phyloP scores from a whole-genome alignment of 306 rosid genomes.

The Sesbania bispinosa region DNA sequence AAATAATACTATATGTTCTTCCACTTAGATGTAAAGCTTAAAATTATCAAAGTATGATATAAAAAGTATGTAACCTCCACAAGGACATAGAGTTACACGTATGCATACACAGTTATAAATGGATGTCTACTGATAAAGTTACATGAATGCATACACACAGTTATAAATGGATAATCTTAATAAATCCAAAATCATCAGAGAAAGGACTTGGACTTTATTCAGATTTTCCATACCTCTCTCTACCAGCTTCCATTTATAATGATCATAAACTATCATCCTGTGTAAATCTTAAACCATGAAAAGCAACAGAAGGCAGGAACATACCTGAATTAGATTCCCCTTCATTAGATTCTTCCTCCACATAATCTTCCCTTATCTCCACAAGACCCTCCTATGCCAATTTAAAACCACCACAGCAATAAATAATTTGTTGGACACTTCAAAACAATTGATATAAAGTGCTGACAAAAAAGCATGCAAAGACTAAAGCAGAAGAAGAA shows the following conservation, averaged over 20 bases:
- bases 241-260: background rate
- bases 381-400: conserved; percentile 67
- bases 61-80: too few relatives aligned
- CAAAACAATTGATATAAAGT: conserved; percentile 10
- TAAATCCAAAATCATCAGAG: background rate
- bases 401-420: background rate
- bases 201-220: background rate
- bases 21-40: too few relatives aligned
- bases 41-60: too few relatives aligned
- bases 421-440: conserved; percentile 1
- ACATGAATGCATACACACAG: too few relatives aligned
- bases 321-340: conserved; percentile 51
- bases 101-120: too few relatives aligned
- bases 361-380: conserved; percentile 84
- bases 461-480: conserved; percentile 2
- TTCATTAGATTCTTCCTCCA: conserved; percentile 43
- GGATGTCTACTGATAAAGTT: too few relatives aligned
- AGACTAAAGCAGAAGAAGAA: background rate
- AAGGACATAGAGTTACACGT: too few relatives aligned
- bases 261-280: background rate
- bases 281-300: conserved; percentile 10
- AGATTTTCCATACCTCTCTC: background rate
- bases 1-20: too few relatives aligned
- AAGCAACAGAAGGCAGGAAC: conserved; percentile 27
- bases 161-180: background rate